These are phyloP conservation scores for Emericellopsis cladophorae DNA, from an alignment of 2,329 filamentous ascomycete species.

Conservation along the genomic window DNA sequence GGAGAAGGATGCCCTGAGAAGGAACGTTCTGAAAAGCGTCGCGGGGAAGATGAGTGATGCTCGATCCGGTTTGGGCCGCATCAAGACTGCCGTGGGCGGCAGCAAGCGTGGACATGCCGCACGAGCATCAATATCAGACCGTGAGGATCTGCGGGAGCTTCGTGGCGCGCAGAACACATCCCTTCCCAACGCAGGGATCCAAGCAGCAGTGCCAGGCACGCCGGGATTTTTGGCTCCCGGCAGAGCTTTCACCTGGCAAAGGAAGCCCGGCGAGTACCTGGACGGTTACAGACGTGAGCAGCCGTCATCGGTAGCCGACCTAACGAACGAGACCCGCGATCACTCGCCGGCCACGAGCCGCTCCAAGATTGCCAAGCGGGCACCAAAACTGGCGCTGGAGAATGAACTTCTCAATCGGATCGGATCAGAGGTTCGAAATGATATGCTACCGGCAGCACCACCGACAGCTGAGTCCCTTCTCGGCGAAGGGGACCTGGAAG, in stretches of 20 bases:
- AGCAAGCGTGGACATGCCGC: conserved; percentile 37
- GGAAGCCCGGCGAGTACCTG: conserved; percentile 47
- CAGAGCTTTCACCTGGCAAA: conserved; percentile 51
- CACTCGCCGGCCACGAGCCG: conserved; percentile 14
- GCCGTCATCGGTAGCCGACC: background rate
- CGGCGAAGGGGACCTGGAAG: conserved; percentile 46
- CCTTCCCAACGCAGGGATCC: background rate
- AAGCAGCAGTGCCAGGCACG: conserved; percentile 2
- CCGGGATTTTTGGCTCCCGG: conserved; percentile 8
- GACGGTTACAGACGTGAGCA: conserved; percentile 20
- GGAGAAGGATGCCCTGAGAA: conserved; percentile 47
- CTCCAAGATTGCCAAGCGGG: conserved; percentile 3
- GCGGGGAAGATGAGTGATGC: conserved; percentile 70
- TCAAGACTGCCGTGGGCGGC: conserved; percentile 71
- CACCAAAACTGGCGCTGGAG: conserved; percentile 10
- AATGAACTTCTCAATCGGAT: conserved; percentile 10
- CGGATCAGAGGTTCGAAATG: conserved; percentile 28
- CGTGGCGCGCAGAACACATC: background rate
- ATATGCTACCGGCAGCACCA: conserved; percentile 27
- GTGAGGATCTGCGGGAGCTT: conserved; percentile 32
- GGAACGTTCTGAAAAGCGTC: conserved; percentile 65
- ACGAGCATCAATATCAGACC: conserved; percentile 33
- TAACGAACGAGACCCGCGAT: conserved; percentile 10
- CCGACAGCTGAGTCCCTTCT: conserved; percentile 47
- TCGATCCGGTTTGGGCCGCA: conserved; percentile 68